A percentile compares a stretch with the other conserved stretches of the same genome.
Conservation (phyloP, 352 stramenopile species). For the Hyaloperonospora brassicae region DNA sequence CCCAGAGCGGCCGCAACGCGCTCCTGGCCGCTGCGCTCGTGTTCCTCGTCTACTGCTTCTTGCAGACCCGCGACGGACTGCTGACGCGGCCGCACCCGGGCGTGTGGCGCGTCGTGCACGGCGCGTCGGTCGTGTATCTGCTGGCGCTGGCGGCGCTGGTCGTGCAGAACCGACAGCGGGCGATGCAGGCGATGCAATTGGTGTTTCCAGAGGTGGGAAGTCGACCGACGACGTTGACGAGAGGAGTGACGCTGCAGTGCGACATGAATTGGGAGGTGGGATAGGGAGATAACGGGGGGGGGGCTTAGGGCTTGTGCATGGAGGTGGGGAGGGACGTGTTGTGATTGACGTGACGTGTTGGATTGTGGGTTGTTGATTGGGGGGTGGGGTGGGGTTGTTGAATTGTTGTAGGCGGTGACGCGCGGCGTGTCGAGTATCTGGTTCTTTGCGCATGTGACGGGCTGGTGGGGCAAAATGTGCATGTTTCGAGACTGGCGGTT, state of each 20-base stretch:
- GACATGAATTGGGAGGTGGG: slow-evolving; percentile 48
- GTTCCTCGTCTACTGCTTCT: slow-evolving; percentile 82
- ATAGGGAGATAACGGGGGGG: background rate
- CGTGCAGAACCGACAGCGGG: slow-evolving; percentile 60
- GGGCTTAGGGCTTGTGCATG: background rate
- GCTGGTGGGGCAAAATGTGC: slow-evolving; percentile 90
- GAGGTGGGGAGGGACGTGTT: background rate
- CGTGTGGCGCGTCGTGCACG: slow-evolving; percentile 73
- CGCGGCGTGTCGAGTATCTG: slow-evolving; percentile 74
- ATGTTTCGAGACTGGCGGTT: slow-evolving; percentile 92
- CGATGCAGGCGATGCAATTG: slow-evolving; percentile 58
- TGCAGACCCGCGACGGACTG: slow-evolving; percentile 71
- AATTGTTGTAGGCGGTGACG: slow-evolving; percentile 38
- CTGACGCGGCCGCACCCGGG: slow-evolving; percentile 73
- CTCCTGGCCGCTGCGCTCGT: slow-evolving; percentile 58
- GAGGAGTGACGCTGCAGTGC: slow-evolving; percentile 37
- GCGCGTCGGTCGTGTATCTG: slow-evolving; percentile 70
- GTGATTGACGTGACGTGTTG: background rate
- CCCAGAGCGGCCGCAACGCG: slow-evolving; percentile 56
- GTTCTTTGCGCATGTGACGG: slow-evolving; percentile 79
- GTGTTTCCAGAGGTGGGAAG: slow-evolving; percentile 67
- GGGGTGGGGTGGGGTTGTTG: background rate
- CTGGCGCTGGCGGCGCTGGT: slow-evolving; percentile 57
- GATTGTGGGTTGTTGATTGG: background rate
- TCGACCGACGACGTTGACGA: slow-evolving; percentile 23